A percentile compares a stretch with the other conserved stretches of the same genome.
phyloP scores from a whole-genome alignment of 495 filamentous ascomycete species.

The Neurospora sp. region DNA sequence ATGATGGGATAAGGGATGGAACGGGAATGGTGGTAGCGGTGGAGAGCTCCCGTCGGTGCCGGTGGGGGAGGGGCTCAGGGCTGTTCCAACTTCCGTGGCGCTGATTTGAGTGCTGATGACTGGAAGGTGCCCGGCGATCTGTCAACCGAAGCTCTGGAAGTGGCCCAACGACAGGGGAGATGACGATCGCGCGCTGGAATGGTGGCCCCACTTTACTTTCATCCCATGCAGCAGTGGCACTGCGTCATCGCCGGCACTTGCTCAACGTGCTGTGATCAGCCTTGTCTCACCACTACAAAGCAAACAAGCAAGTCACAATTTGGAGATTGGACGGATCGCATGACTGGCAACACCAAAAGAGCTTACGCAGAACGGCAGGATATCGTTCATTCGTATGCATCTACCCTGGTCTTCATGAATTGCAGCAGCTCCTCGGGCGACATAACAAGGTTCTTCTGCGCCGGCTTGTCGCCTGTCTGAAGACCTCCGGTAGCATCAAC shows the following conservation, averaged over 20 bases:
- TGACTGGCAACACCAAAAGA: background rate
- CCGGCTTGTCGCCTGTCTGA: background rate
- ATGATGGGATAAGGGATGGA: background rate
- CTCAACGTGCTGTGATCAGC: background rate
- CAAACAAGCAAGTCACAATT: background rate
- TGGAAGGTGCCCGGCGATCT: background rate
- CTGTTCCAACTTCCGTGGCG: background rate
- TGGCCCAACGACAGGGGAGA: background rate
- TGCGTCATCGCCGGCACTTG: background rate
- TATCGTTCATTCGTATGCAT: conserved; percentile 19
- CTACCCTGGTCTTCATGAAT: conserved; percentile 24
- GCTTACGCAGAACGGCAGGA: conserved; percentile 52
- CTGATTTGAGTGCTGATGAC: background rate
- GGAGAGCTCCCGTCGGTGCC: background rate
- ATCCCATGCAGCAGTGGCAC: background rate
- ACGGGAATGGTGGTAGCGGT: background rate
- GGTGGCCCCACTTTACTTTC: background rate
- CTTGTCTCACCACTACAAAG: background rate
- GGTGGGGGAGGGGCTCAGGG: background rate
- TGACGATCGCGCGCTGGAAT: background rate
- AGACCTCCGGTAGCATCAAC: conserved; percentile 22
- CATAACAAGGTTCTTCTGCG: conserved; percentile 19
- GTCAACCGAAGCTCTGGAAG: background rate
- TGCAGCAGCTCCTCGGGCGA: conserved; percentile 21
- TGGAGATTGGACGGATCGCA: background rate